phyloP scores from a whole-genome alignment of 192 early-diverging fungal species.

The Physocladia obscura region DNA sequence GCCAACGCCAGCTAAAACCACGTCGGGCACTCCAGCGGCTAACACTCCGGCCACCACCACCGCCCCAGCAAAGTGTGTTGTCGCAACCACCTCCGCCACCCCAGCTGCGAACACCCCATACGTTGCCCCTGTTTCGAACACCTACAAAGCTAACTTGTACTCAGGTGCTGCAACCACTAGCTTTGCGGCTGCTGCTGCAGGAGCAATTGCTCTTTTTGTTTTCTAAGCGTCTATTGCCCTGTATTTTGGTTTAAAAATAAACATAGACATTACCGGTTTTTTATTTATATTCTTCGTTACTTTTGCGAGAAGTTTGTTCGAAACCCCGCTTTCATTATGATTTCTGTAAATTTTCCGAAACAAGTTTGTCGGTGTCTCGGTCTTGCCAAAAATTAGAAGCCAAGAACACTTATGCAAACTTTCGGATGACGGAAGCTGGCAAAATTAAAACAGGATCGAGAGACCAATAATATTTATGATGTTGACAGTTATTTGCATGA shows the following conservation, averaged over 20 bases:
- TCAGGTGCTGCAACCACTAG: neutral
- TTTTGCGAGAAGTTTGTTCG: neutral
- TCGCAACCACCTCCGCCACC: neutral
- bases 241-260: neutral
- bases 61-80: neutral
- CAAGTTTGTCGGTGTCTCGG: too few species aligned
- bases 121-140: neutral
- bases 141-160: slow-evolving; percentile 10
- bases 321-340: too few species aligned
- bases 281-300: neutral
- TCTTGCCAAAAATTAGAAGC: too few species aligned
- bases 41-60: neutral
- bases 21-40: neutral
- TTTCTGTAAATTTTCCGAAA: too few species aligned
- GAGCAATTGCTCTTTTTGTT: slow-evolving; percentile 16
- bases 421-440: too few species aligned
- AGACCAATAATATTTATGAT: neutral
- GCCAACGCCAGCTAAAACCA: neutral
- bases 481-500: neutral
- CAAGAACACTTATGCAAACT: too few species aligned
- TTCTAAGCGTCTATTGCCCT: neutral
- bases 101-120: slow-evolving; percentile 12
- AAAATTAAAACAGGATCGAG: too few species aligned
- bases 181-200: slow-evolving; percentile 3
- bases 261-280: neutral